These are phyloP conservation scores for Moesziomyces parantarcticus DNA, from an alignment of 1,284 basidiomycete species.

Conservation along the genomic window DNA sequence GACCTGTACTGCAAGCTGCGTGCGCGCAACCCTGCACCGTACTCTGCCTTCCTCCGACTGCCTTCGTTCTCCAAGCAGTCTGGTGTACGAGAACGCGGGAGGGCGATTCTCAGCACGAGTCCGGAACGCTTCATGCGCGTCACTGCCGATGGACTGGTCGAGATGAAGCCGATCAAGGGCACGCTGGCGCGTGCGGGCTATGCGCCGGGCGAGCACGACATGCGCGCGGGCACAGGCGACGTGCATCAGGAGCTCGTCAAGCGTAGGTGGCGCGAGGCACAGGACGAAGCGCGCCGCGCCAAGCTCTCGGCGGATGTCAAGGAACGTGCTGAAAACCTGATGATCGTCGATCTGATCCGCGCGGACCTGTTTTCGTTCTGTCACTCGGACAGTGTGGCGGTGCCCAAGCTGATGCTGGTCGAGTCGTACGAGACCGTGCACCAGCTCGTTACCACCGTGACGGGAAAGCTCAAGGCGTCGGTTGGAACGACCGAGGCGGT, in stretches of 20 bases:
- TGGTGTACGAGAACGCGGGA: slow-evolving; percentile 68
- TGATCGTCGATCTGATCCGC: slow-evolving; percentile 97
- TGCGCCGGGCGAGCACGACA: slow-evolving; percentile 51
- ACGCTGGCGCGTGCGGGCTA: slow-evolving; percentile 69
- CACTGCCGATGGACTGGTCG: slow-evolving; percentile 75
- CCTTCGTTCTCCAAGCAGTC: slow-evolving; percentile 70
- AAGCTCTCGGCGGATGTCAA: slow-evolving; percentile 81
- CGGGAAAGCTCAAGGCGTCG: slow-evolving; percentile 70
- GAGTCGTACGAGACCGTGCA: slow-evolving; percentile 96
- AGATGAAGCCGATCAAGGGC: slow-evolving; percentile 96
- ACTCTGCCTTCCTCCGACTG: slow-evolving; percentile 83
- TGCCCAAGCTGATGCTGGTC: slow-evolving; percentile 85
- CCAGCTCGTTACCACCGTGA: slow-evolving; percentile 92
- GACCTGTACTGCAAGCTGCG: slow-evolving; percentile 68
- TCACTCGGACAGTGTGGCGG: slow-evolving; percentile 77
- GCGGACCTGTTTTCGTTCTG: slow-evolving; percentile 85
- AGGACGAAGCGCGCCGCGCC: slow-evolving; percentile 68
- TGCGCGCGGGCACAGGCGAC: slow-evolving; percentile 25
- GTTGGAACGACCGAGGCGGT: slow-evolving; percentile 78
- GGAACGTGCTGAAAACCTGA: slow-evolving; percentile 95
- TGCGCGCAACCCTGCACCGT: slow-evolving; percentile 86
- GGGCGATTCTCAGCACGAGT: slow-evolving; percentile 77
- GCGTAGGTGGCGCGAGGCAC: slow-evolving; percentile 37
- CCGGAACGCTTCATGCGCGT: slow-evolving; percentile 95
- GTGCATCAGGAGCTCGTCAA: slow-evolving; percentile 36